Percentiles rank a stretch among this genome's conserved stretches.
phyloP scores from a whole-genome alignment of 2,329 filamentous ascomycete species.

The Penicillium sp. region DNA sequence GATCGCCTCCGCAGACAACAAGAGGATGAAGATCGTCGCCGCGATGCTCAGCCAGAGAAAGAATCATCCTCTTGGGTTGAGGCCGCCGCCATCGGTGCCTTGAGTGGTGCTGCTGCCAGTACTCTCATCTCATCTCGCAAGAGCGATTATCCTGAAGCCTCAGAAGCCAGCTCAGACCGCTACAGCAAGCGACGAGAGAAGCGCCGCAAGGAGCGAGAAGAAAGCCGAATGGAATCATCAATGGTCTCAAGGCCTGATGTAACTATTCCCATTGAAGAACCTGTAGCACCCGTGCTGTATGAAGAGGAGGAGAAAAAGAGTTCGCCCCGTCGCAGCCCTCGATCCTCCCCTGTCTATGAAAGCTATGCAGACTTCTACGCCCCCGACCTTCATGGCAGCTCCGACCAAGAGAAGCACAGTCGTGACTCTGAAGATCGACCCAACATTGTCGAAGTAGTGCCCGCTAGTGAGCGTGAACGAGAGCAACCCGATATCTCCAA shows the following conservation, averaged over 20 bases:
- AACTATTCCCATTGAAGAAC: slow-evolving; percentile 18
- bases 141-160: slow-evolving; percentile 28
- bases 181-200: slow-evolving; percentile 43
- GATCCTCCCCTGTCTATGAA: slow-evolving; percentile 39
- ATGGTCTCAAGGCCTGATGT: slow-evolving; percentile 25
- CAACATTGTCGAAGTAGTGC: slow-evolving; percentile 33
- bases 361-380: slow-evolving; percentile 46
- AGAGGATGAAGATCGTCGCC: neutral
- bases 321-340: slow-evolving; percentile 30
- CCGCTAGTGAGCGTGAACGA: slow-evolving; percentile 25
- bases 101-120: slow-evolving; percentile 50
- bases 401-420: slow-evolving; percentile 34
- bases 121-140: slow-evolving; percentile 38
- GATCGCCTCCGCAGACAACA: neutral
- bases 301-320: slow-evolving; percentile 21
- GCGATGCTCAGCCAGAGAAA: slow-evolving; percentile 28
- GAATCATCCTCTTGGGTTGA: slow-evolving; percentile 30
- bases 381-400: slow-evolving; percentile 39
- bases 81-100: slow-evolving; percentile 50
- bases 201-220: slow-evolving; percentile 32
- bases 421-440: slow-evolving; percentile 25
- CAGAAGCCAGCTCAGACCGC: slow-evolving; percentile 33
- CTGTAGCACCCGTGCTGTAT: slow-evolving; percentile 9
- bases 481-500: slow-evolving; percentile 4
- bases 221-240: slow-evolving; percentile 20